phyloP scores from a whole-genome alignment of 176 grass and related monocot genomes.

The Oryza coarctata region DNA sequence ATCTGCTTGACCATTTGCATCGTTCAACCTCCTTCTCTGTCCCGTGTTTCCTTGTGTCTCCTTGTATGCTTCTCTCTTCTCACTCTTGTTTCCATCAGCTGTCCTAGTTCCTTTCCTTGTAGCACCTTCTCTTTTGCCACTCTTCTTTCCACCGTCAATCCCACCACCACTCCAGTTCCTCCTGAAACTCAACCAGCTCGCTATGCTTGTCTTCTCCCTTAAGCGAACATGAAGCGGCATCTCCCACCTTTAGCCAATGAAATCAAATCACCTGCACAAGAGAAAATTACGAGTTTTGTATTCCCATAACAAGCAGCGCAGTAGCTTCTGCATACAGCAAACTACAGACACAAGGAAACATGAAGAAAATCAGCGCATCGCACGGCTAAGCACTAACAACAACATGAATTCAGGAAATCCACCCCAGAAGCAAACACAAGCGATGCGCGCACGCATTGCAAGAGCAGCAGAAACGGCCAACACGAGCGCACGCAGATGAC shows the following conservation, averaged over 20 bases:
- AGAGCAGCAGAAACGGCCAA: not conserved
- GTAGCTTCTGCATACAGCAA: too few species aligned
- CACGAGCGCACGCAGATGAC: not conserved
- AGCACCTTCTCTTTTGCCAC: conserved; percentile 15
- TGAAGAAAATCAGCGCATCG: too few species aligned
- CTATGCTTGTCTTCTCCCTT: conserved; percentile 25
- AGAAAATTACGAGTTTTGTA: too few species aligned
- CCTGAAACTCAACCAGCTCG: conserved; percentile 15
- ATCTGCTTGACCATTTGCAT: not conserved
- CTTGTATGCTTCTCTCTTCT: conserved; percentile 28
- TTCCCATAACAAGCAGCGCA: too few species aligned
- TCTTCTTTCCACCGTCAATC: not conserved
- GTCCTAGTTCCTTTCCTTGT: conserved; percentile 24
- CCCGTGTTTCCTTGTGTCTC: not conserved
- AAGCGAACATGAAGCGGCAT: not conserved
- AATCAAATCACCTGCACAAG: too few species aligned
- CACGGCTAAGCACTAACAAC: not conserved
- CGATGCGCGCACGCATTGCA: not conserved
- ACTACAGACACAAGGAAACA: too few species aligned
- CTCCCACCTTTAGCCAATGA: too few species aligned
- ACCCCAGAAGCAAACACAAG: not conserved
- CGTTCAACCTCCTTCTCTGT: not conserved
- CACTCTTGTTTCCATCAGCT: conserved; percentile 2
- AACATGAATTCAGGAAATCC: not conserved
- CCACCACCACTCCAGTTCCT: conserved; percentile 20